Percentiles rank a stretch among this genome's conserved stretches.
These are phyloP conservation scores for Pyrenopolyporus hunteri DNA, from an alignment of 495 filamentous ascomycete species.

Conservation along the genomic window DNA sequence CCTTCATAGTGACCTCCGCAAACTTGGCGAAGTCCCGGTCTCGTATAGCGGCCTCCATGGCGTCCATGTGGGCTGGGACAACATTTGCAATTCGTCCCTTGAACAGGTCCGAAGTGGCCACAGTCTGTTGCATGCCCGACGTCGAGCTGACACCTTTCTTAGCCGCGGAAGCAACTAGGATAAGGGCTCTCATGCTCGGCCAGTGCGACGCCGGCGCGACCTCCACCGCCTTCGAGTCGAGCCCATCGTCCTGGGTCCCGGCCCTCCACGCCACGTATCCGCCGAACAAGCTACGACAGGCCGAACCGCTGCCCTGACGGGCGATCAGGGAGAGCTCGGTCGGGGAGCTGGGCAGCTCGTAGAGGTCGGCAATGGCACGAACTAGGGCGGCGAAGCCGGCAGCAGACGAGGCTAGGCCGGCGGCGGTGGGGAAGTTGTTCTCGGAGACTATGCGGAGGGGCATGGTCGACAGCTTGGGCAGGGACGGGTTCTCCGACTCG, in stretches of 20 bases:
- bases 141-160: constrained; percentile 95
- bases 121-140: constrained; percentile 95
- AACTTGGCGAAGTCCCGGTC: constrained; percentile 84
- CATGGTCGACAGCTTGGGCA: constrained; percentile 76
- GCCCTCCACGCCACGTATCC: constrained; percentile 95
- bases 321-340: constrained; percentile 85
- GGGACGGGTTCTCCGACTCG: constrained; percentile 70
- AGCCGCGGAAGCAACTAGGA: constrained; percentile 86
- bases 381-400: constrained; percentile 96
- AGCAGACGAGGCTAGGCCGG: constrained; percentile 90
- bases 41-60: constrained; percentile 81
- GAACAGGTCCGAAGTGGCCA: constrained; percentile 84
- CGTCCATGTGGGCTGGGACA: constrained; percentile 83
- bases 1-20: constrained; percentile 88
- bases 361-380: constrained; percentile 89
- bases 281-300: constrained; percentile 88
- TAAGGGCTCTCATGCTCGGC: constrained; percentile 90
- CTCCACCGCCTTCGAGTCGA: constrained; percentile 82
- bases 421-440: constrained; percentile 99
- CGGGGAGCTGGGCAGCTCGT: constrained; percentile 77
- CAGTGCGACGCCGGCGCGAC: constrained; percentile 87
- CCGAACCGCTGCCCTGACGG: constrained; percentile 93
- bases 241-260: constrained; percentile 73
- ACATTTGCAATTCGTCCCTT: constrained; percentile 69
- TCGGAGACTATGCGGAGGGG: constrained; percentile 84